phyloP scores from a whole-genome alignment of 2,329 filamentous ascomycete genomes.

The Aspergillus phoenicis region DNA sequence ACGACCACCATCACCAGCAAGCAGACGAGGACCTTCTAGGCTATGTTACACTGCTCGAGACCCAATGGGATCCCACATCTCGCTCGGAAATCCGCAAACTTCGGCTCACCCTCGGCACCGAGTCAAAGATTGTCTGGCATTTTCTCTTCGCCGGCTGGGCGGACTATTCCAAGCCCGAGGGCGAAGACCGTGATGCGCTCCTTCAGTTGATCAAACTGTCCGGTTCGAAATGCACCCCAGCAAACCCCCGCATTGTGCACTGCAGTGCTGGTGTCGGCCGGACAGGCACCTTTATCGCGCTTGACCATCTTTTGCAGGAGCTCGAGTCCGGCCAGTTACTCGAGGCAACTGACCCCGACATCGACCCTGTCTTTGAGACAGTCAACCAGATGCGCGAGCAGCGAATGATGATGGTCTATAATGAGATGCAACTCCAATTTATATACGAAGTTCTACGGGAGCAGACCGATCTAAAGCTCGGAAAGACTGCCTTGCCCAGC shows the following conservation, averaged over 20 bases:
- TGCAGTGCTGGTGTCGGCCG: constrained; percentile 92
- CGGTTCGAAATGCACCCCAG: constrained; percentile 47
- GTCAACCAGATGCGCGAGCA: constrained; percentile 83
- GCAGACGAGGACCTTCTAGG: constrained; percentile 66
- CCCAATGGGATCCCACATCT: constrained; percentile 57
- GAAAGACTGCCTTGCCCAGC: constrained; percentile 26
- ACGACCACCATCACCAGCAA: constrained; percentile 66
- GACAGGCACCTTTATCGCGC: constrained; percentile 90
- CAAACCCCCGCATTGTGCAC: constrained; percentile 78
- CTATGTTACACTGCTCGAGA: constrained; percentile 63
- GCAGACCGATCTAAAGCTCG: constrained; percentile 40
- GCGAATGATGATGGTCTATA: constrained; percentile 93
- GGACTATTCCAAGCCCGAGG: constrained; percentile 79
- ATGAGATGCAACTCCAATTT: constrained; percentile 79
- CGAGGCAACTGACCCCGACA: constrained; percentile 46
- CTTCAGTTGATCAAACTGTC: constrained; percentile 54
- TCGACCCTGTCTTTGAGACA: constrained; percentile 74
- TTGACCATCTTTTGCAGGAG: constrained; percentile 88
- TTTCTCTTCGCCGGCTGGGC: constrained; percentile 87
- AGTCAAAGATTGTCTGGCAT: constrained; percentile 74
- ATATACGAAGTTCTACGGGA: constrained; percentile 84
- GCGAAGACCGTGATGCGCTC: constrained; percentile 53
- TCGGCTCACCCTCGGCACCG: constrained; percentile 49
- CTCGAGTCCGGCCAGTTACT: constrained; percentile 72
- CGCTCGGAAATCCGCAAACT: constrained; percentile 75